Conservation (phyloP, 1,139 yeast species). For the Diutina mesorugosa region DNA sequence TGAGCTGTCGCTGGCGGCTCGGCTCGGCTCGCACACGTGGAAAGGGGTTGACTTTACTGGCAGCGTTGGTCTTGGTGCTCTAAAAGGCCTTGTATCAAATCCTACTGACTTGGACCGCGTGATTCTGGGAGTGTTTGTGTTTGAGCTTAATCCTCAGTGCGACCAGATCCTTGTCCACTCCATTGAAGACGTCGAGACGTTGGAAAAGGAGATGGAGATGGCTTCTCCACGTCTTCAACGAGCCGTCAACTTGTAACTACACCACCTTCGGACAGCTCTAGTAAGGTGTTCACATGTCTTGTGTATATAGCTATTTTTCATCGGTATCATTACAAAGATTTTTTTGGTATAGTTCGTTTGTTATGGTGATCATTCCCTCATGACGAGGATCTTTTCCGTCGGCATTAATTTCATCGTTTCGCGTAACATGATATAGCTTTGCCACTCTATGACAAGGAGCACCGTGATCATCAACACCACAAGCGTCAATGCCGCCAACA, state of each 20-base stretch:
- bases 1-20: neutral
- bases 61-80: neutral
- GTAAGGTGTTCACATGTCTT: neutral
- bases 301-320: neutral
- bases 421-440: constrained; percentile 33
- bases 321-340: no score
- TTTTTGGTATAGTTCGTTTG: no score
- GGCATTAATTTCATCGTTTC: neutral
- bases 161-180: constrained; percentile 56
- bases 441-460: neutral
- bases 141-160: constrained; percentile 53
- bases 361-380: no score
- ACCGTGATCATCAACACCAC: neutral
- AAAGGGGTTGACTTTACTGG: neutral
- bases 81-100: neutral
- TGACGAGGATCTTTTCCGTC: no score
- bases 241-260: constrained; percentile 65
- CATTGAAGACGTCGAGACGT: constrained; percentile 61
- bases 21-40: neutral
- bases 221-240: neutral
- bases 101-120: constrained; percentile 27
- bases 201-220: constrained; percentile 18
- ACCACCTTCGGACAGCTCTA: constrained; percentile 45
- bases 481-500: neutral
- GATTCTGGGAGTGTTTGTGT: constrained; percentile 60